These are phyloP conservation scores for Phycomyces blakesleeanus DNA, from an alignment of 192 early-diverging fungal species.

Conservation along the genomic window DNA sequence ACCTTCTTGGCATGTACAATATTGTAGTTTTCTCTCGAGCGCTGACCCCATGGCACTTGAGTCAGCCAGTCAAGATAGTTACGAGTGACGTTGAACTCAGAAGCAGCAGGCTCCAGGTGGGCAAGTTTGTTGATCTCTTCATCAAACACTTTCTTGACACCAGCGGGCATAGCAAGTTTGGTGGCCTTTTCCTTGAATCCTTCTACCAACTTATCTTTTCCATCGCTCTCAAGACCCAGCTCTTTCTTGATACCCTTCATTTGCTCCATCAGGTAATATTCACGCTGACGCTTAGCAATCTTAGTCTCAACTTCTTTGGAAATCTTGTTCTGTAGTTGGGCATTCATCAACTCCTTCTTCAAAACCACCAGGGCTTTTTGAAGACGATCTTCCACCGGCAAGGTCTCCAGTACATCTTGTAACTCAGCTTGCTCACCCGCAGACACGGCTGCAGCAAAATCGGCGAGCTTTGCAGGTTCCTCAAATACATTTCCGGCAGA, in stretches of 20 bases:
- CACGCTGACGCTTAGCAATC: constrained; percentile 95
- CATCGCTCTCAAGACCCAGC: constrained; percentile 94
- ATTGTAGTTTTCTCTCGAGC: constrained; percentile 90
- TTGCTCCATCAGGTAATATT: constrained; percentile 99
- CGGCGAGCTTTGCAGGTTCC: constrained; percentile 91
- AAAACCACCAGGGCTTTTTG: constrained; percentile 89
- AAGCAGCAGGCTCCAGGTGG: constrained; percentile 90
- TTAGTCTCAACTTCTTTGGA: constrained; percentile 96
- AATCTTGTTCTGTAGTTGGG: constrained; percentile 96
- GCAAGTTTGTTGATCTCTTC: constrained; percentile 90
- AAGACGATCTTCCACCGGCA: constrained; percentile 86
- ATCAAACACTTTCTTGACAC: constrained; percentile 94
- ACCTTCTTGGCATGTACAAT: constrained; percentile 80
- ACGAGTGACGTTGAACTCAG: constrained; percentile 97
- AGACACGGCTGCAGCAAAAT: constrained; percentile 96
- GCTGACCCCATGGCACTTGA: constrained; percentile 93
- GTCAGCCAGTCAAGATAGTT: constrained; percentile 99
- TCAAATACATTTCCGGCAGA: constrained; percentile 94
- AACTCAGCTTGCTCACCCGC: constrained; percentile 89
- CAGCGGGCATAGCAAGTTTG: constrained; percentile 85
- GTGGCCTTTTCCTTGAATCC: constrained; percentile 86
- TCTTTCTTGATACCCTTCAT: constrained; percentile 99
- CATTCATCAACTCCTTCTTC: constrained; percentile 97
- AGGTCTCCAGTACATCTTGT: constrained; percentile 86
- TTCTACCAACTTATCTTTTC: constrained; percentile 96